Base-by-base conservation (phyloP, 2,329 filamentous ascomycete genomes). In the Penicillium sp. region DNA sequence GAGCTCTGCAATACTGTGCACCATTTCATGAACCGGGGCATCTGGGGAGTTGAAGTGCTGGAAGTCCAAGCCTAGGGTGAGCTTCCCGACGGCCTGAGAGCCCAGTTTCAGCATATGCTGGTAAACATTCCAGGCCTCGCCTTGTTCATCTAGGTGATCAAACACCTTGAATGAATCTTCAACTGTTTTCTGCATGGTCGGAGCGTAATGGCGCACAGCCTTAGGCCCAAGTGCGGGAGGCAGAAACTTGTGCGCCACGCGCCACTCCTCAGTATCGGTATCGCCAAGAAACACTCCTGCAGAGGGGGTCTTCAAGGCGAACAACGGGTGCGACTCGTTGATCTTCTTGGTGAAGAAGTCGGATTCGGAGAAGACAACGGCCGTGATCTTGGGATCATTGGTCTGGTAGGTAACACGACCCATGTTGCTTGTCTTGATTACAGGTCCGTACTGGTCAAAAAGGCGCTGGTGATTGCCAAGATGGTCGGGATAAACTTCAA, bases 401-500 rank as follows among this genome's bases (percentile, higher is more conserved):
- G 83, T 85, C 31, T 78, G 77, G 63, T 83, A 85, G 7, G 77
- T 74, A 0, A 69, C 73, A 53, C 70, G 80, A 9, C 83, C 83
- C 72, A 85, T 78, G 66, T 79, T 84, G 19, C 68, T 81, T 0
- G 83, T 85, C 62, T 78, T 78, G 67, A 86, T 77, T 1, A 86
- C 60, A 0, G 80, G 79, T 0, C 83, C 83, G 59, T 83, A 85
- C 39, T 77, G 77, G 1, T 81, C 78, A 52, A 85, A 85, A 0
- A 85, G 72, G 0, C 83, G 77, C 46, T 84, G 77, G 56, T 84
- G 80, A 69, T 86, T 86, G 3, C 84, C 83, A 1, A 86, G 75
- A 59, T 84, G 83, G 61, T 86, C 84, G 0, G 84, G 84, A 64
- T 79, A 86, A 10, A 85, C 70, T 59, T 85, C 82, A 46, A 82